Conservation (phyloP, 305 asterid species). For the Fraxinus floribunda region DNA sequence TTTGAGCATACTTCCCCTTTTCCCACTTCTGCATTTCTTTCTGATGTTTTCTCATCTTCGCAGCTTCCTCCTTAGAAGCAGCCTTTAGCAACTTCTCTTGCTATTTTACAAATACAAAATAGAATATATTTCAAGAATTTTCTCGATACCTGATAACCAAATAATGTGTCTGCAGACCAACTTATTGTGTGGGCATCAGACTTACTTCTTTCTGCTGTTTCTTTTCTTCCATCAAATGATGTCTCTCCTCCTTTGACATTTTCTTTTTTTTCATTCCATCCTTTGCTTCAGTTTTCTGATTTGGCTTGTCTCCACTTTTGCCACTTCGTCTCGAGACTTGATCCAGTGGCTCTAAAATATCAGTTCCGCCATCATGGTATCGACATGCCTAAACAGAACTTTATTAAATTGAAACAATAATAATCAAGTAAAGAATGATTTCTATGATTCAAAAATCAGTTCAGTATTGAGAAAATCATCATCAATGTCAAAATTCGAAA, state of each 20-base stretch:
- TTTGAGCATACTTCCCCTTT: constrained; percentile 75
- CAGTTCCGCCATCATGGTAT: constrained; percentile 32
- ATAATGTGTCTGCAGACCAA: background rate
- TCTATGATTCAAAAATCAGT: background rate
- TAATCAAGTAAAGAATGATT: constrained; percentile 4
- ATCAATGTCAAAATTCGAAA: background rate
- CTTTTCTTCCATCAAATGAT: constrained; percentile 72
- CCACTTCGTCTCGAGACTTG: constrained; percentile 32
- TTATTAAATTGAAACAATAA: constrained; percentile 27
- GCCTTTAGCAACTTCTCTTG: constrained; percentile 80
- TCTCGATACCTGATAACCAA: background rate
- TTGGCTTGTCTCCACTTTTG: constrained; percentile 31
- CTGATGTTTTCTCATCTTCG: constrained; percentile 59
- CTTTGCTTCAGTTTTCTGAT: constrained; percentile 35
- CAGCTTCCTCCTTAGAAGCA: constrained; percentile 79
- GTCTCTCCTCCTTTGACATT: constrained; percentile 68
- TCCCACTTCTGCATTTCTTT: constrained; percentile 91
- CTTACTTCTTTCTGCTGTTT: constrained; percentile 73
- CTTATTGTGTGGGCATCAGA: constrained; percentile 1
- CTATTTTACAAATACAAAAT: constrained; percentile 43
- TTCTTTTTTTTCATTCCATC: constrained; percentile 39
- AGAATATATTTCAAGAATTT: constrained; percentile 17
- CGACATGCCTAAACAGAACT: constrained; percentile 41
- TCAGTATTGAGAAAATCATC: background rate
- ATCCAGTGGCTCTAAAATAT: constrained; percentile 24